phyloP scores from a whole-genome alignment of 495 filamentous ascomycete genomes.

The Amorphotheca resinae region DNA sequence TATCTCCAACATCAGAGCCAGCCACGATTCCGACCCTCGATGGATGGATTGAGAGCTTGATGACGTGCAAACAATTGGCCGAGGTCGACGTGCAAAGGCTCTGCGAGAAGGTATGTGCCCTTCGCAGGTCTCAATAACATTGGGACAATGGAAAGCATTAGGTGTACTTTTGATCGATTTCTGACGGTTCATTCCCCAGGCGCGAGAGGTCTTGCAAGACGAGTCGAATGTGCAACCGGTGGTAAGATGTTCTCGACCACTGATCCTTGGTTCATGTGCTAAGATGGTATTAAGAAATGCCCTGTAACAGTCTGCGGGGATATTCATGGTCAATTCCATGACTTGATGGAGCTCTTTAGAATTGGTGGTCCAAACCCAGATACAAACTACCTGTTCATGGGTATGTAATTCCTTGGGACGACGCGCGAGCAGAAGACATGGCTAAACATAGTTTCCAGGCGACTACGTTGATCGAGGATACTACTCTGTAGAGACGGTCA shows the following conservation, averaged over 20 bases:
- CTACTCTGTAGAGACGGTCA: conserved; percentile 94
- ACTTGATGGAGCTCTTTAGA: conserved; percentile 90
- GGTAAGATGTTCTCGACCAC: conserved; percentile 43
- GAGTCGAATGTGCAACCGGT: conserved; percentile 99
- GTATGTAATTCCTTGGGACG: conserved; percentile 26
- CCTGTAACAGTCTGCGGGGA: conserved; percentile 89
- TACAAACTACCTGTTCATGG: conserved; percentile 95
- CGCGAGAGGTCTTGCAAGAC: conserved; percentile 88
- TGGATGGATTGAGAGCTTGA: conserved; percentile 96
- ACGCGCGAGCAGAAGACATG: not conserved
- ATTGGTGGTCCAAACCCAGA: conserved; percentile 86
- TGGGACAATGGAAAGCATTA: not conserved
- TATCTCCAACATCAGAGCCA: conserved; percentile 64
- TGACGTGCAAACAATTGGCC: conserved; percentile 95
- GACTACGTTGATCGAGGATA: conserved; percentile 96
- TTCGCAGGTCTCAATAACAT: conserved; percentile 12
- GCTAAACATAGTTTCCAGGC: conserved; percentile 37
- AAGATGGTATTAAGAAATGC: conserved; percentile 55
- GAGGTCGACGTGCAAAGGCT: conserved; percentile 91
- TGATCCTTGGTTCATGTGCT: conserved; percentile 7
- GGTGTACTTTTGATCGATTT: conserved; percentile 5
- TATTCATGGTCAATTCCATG: conserved; percentile 89
- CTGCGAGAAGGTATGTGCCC: conserved; percentile 78
- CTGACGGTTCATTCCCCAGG: conserved; percentile 38
- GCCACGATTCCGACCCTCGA: conserved; percentile 85